Evolutionary conservation across 768 basidiomycete genomes (phyloP).

Genomic region (Rhodotorula graminis): DNA sequence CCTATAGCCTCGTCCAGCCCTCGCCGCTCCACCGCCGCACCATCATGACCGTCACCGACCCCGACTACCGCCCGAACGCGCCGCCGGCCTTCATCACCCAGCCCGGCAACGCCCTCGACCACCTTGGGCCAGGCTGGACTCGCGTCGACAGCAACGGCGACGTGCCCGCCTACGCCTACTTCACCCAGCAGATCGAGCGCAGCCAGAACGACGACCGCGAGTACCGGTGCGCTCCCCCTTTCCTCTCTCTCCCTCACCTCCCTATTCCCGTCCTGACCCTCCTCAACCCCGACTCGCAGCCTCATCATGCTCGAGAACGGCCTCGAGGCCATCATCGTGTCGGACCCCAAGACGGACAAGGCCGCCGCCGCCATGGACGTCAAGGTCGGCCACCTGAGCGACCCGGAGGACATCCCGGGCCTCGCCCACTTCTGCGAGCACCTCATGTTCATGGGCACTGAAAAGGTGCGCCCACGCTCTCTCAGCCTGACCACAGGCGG

Average conservation of each 20-base stretch:
- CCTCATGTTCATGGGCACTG: slow-evolving; percentile 71
- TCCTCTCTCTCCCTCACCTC: not conserved
- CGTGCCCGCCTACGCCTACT: slow-evolving; percentile 52
- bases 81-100: slow-evolving; percentile 24
- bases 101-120: slow-evolving; percentile 16
- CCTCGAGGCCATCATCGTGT: slow-evolving; percentile 75
- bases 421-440: slow-evolving; percentile 96
- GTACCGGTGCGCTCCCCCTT: slow-evolving; percentile 51
- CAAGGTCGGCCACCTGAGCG: slow-evolving; percentile 84
- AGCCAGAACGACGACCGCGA: slow-evolving; percentile 72
- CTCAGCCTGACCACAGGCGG: too few relatives aligned
- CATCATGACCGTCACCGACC: slow-evolving; percentile 26
- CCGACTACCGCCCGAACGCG: slow-evolving; percentile 18
- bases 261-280: not conserved
- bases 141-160: not conserved
- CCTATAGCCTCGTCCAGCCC: too few relatives aligned
- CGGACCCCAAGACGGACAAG: slow-evolving; percentile 82
- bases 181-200: slow-evolving; percentile 60
- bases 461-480: slow-evolving; percentile 67
- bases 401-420: slow-evolving; percentile 91
- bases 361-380: slow-evolving; percentile 92
- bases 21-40: not conserved
- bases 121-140: slow-evolving; percentile 11
- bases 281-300: slow-evolving; percentile 44
- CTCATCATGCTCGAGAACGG: slow-evolving; percentile 82